Base-by-base conservation (phyloP, 208 protist genomes). In the Acanthamoeba triangularis region DNA sequence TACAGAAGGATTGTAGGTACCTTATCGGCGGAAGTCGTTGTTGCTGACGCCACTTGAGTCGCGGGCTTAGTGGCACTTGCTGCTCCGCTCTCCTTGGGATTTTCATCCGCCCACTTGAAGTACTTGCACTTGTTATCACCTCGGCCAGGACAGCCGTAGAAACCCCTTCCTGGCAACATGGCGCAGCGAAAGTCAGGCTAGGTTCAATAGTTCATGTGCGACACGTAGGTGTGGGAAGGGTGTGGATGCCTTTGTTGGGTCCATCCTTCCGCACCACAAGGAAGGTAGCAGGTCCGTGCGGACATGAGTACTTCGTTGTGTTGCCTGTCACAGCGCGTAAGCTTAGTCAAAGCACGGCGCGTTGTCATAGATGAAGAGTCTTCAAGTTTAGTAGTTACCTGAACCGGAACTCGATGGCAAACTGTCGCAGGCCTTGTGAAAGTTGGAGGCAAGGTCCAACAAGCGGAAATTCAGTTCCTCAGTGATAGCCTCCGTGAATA, bases 101-200 rank as follows among this genome's bases (percentile, higher is more conserved):
- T 69, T 33, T 84, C 91, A 30, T 95, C 91, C 23, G 65, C 91
- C 91, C 91, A 95, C 33, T 84, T 59, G 72, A 95, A 95, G 74
- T 80, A 95, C 7, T 84, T 65, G 72, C 91, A 95, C 65, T 93
- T 93, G 49, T 88, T 65, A 30, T 37, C 44, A 8, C 33, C 52
- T 61, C 59, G 28, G 20, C 47, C 65, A 16, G 69, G 28, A 37
- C 91, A 95, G 6, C 47, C 37, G 41, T 85, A 95, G 74, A 95
- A 95, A 3, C 54, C 33, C 41, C 91, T n/a, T 2, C 91, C 91
- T 95, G 35, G n/a, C 14, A 91, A n/a, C 49, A 35, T 18, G n/a
- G 59, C 25, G 56, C 56, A 65, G 1, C 20, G 28, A 30, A 25
- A 25, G 56, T 61, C 56, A 61, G 23, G 33, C 28, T 13, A 76